Evolutionary conservation across 1,284 basidiomycete species (phyloP).

Genomic region (Hemileia vastatrix): DNA sequence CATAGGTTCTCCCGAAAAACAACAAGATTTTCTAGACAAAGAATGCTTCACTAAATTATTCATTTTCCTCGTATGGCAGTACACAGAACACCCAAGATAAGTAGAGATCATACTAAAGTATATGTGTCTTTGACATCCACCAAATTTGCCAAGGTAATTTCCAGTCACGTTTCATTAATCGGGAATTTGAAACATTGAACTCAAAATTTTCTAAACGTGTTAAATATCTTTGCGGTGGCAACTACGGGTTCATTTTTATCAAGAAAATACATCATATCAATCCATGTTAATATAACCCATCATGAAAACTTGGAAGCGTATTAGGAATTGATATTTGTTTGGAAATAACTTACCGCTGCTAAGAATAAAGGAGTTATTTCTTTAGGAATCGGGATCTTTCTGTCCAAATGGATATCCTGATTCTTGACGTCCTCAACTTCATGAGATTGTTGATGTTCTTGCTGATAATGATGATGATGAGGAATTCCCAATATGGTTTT

Average conservation of each 20-base stretch:
- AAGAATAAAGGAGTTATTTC: not conserved
- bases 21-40: too few species aligned
- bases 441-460: not conserved
- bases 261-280: not conserved
- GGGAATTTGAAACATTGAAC: not conserved
- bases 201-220: not conserved
- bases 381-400: too few species aligned
- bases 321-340: not conserved
- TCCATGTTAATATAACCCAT: not conserved
- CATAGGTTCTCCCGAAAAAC: too few species aligned
- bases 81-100: too few species aligned
- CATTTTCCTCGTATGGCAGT: too few species aligned
- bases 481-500: not conserved
- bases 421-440: not conserved
- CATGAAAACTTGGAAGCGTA: too few species aligned
- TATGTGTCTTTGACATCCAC: too few species aligned
- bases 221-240: not conserved
- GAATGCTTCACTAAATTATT: too few species aligned
- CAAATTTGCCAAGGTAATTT: slow-evolving; percentile 9
- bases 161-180: not conserved
- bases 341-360: not conserved
- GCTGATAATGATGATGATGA: not conserved
- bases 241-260: not conserved
- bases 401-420: too few species aligned
- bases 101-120: too few species aligned